Conservation (phyloP, 1,284 basidiomycete genomes). For the Veloporphyrellus conicus region DNA sequence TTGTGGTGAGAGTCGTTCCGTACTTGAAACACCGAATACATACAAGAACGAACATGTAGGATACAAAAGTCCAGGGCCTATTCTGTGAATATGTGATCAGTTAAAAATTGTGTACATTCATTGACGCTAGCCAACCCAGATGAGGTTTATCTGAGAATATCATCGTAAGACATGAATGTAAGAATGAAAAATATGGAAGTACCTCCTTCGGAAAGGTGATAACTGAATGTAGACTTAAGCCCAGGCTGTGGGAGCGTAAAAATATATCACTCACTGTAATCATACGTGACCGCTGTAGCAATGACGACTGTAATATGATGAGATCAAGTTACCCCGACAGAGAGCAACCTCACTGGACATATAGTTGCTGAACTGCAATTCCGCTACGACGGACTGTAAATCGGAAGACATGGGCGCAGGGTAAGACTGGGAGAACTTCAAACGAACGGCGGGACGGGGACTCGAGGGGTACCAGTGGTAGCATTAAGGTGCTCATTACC, state of each 20-base stretch:
- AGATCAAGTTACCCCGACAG: not conserved
- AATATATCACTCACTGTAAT: constrained; percentile 18
- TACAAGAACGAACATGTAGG: constrained; percentile 18
- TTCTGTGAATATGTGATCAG: constrained; percentile 14
- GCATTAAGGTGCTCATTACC: not conserved
- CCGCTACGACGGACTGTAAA: not conserved
- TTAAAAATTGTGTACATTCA: not conserved
- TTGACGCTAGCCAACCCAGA: constrained; percentile 17
- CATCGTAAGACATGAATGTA: not conserved
- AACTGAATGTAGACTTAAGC: constrained; percentile 6
- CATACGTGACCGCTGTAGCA: constrained; percentile 13
- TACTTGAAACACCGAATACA: not conserved
- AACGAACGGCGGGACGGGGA: not conserved
- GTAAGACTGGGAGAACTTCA: not conserved
- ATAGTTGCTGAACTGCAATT: constrained; percentile 15
- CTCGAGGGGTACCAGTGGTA: not conserved
- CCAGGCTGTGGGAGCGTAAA: not conserved
- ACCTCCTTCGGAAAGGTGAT: constrained; percentile 18
- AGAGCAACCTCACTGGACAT: constrained; percentile 10
- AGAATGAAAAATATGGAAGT: not conserved
- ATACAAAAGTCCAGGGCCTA: constrained; percentile 17
- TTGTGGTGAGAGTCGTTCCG: not conserved
- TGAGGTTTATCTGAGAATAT: constrained; percentile 10
- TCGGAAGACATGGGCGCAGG: too few species aligned
- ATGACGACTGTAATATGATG: constrained; percentile 10